Evolutionary conservation across 1,284 basidiomycete species (phyloP), one percentile per base, ranked within the genome.

Genomic region (Ceratobasidium sp.): DNA sequence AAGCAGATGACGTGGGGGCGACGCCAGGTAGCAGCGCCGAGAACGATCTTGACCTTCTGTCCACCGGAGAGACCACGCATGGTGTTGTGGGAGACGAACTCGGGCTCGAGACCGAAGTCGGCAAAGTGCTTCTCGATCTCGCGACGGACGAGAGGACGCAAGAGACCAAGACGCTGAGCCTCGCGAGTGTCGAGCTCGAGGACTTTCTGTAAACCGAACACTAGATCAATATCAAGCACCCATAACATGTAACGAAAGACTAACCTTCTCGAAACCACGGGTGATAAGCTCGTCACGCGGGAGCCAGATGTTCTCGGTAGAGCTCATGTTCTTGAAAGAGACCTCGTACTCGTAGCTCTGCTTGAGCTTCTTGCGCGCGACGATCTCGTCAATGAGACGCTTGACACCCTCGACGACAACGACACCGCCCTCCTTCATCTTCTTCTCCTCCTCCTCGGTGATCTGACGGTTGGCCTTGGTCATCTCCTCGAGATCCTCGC

Each of bases 31-130:
- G 97, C 96, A 79, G 97, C 96, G 86, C 96, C 97, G 80, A 99
- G 94, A 31, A 99, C 97, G 80, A 99, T 97, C 91, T 99, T 98
- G 84, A 98, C 97, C 89, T 99, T 99, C 86, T 99, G 98, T 84
- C 98, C 98, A 86, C 98, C 98, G 76, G 96, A 98, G 66, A 98
- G 91, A 91, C 97, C 97, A 77, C 95, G 90, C 95, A 97, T 97
- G 79, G 91, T 92, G 89, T 97, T 97, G 89, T 98, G 96, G 47
- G 94, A 94, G 79, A 97, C 95, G 84, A 98, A 98, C 87, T 97
- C 96, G 77, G 96, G 87, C 87, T 98, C 96, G 81, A 98, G 93
- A 87, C 96, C 95, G 79, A 95, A 95, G 88, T 98, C 96, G 77
- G 93, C 94, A 79, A 98, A 96, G 89, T 98, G 96, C 86, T 95